phyloP scores from a whole-genome alignment of 2,329 filamentous ascomycete species.

The Colletotrichum magnum region DNA sequence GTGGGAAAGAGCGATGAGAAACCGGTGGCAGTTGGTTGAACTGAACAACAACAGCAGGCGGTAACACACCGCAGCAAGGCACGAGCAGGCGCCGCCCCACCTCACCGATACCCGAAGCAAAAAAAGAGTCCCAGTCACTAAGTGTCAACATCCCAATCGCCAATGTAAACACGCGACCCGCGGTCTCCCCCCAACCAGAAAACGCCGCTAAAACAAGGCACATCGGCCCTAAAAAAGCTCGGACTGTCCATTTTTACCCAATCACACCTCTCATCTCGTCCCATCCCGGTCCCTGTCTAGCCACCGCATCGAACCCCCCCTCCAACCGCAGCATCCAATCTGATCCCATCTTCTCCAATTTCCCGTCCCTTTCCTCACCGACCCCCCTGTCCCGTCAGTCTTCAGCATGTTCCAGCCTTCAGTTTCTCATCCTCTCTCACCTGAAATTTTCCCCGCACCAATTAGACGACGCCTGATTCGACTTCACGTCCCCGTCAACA shows the following conservation, averaged over 20 bases:
- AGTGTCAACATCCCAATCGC: background rate
- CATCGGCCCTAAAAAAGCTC: constrained; percentile 22
- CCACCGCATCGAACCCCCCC: background rate
- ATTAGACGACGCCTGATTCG: constrained; percentile 22
- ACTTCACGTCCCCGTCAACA: background rate
- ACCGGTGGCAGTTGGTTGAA: too few species aligned
- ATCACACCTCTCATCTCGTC: background rate
- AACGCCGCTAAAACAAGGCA: constrained; percentile 29
- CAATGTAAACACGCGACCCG: constrained; percentile 6
- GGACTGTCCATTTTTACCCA: background rate
- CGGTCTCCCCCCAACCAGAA: constrained; percentile 8
- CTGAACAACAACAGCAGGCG: too few species aligned
- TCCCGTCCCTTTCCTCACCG: background rate
- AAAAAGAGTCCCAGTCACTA: background rate
- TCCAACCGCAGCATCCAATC: background rate
- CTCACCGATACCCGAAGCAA: background rate
- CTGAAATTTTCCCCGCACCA: constrained; percentile 28
- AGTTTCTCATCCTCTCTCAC: background rate
- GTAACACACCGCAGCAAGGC: too few species aligned
- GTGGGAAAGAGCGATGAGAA: too few species aligned
- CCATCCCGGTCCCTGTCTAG: background rate
- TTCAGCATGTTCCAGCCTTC: constrained; percentile 8
- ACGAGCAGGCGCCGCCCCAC: background rate
- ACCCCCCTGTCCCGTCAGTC: too few species aligned
- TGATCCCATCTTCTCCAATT: background rate